Conservation (phyloP, 768 basidiomycete genomes). For the Trametes sanguinea region DNA sequence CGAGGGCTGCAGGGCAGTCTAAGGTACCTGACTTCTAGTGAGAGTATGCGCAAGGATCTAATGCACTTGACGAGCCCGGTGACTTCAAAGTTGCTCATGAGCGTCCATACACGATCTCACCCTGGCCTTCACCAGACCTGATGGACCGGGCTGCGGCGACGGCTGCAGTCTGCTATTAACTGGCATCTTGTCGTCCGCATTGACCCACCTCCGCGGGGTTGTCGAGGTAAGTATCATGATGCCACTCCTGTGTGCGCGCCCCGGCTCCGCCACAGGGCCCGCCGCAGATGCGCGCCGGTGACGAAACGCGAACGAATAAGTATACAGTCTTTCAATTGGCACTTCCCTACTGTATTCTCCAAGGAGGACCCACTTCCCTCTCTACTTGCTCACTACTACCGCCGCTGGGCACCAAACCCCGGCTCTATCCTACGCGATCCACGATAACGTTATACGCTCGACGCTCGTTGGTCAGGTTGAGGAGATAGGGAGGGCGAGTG, state of each 20-base stretch:
- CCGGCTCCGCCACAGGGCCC: constrained; percentile 1
- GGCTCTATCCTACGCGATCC: neutral
- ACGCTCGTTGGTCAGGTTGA: neutral
- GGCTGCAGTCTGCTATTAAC: neutral
- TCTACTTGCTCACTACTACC: no score
- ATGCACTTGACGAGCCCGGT: constrained; percentile 3
- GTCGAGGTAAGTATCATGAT: neutral
- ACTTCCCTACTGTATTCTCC: no score
- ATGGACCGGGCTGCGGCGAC: neutral
- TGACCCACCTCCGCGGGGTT: neutral
- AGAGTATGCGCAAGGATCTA: neutral
- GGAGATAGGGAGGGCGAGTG: neutral
- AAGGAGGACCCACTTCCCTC: no score
- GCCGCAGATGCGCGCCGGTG: neutral
- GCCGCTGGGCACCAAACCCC: neutral
- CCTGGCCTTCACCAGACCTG: neutral
- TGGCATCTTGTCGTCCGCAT: neutral
- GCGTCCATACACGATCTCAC: neutral
- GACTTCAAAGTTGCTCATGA: constrained; percentile 3
- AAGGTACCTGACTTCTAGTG: neutral
- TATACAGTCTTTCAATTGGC: no score
- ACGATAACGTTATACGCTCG: neutral
- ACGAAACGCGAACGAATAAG: neutral
- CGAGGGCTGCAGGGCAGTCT: no score
- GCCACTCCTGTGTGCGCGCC: constrained; percentile 4